Percentiles rank a stretch among this genome's conserved stretches.
These are phyloP conservation scores for Logfia minima DNA, from an alignment of 129 eudicot genomes.

Conservation along the genomic window DNA sequence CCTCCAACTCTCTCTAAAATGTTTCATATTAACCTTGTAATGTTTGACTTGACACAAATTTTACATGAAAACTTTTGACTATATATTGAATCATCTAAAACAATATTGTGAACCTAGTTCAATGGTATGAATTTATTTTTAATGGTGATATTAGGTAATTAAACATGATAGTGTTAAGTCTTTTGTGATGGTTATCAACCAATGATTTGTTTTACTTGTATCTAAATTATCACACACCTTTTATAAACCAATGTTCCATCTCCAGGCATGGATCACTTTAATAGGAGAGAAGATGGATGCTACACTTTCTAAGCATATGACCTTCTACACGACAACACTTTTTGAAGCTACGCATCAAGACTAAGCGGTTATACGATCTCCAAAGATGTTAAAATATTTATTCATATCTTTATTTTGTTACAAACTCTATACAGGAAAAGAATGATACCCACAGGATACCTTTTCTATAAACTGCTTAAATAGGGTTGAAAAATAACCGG, in stretches of 20 bases:
- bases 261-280: conserved; percentile 93
- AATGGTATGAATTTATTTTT: not conserved
- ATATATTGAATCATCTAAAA: not conserved
- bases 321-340: not conserved
- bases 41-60: not conserved
- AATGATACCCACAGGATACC: conserved; percentile 55
- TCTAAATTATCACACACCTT: not conserved
- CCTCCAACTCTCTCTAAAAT: conserved; percentile 10
- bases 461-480: not conserved
- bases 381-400: not conserved
- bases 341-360: not conserved
- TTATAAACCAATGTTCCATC: not conserved
- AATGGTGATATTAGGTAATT: too few species aligned
- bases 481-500: not conserved
- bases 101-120: conserved; percentile 16
- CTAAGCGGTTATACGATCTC: not conserved
- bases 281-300: conserved; percentile 89
- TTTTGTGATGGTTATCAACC: not conserved
- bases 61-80: not conserved
- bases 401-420: conserved; percentile 35
- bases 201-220: not conserved
- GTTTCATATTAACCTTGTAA: not conserved
- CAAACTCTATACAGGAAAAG: conserved; percentile 52
- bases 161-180: not conserved
- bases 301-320: conserved; percentile 59